These are phyloP conservation scores for Podospora didyma DNA, from an alignment of 495 filamentous ascomycete species.

Conservation along the genomic window DNA sequence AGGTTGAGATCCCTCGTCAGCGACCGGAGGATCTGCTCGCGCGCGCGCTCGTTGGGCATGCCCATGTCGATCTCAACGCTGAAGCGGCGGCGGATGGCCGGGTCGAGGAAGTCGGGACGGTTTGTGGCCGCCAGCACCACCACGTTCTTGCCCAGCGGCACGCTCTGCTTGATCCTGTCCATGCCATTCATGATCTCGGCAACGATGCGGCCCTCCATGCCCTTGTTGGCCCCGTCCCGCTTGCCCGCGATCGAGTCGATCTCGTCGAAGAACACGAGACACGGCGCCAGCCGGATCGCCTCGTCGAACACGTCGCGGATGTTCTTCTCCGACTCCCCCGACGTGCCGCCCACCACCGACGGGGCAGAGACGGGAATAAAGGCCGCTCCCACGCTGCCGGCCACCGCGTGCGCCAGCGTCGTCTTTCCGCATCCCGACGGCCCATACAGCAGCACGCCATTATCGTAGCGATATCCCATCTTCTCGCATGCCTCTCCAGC, in stretches of 20 bases:
- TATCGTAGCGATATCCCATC: slow-evolving; percentile 68
- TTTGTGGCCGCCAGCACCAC: slow-evolving; percentile 94
- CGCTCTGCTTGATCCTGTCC: slow-evolving; percentile 77
- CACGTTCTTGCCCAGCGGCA: slow-evolving; percentile 80
- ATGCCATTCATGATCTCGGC: slow-evolving; percentile 87
- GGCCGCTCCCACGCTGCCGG: slow-evolving; percentile 76
- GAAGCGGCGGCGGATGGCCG: slow-evolving; percentile 81
- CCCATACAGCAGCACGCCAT: slow-evolving; percentile 88
- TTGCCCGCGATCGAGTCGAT: slow-evolving; percentile 96
- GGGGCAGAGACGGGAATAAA: slow-evolving; percentile 89
- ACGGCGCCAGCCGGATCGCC: slow-evolving; percentile 82
- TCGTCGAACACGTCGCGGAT: slow-evolving; percentile 88
- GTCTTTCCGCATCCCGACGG: slow-evolving; percentile 96
- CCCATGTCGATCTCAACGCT: slow-evolving; percentile 92
- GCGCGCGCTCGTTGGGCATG: slow-evolving; percentile 81
- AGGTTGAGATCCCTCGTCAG: slow-evolving; percentile 68
- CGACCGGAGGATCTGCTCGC: slow-evolving; percentile 79
- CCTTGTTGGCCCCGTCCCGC: slow-evolving; percentile 86
- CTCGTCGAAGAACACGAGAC: slow-evolving; percentile 92
- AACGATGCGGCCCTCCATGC: slow-evolving; percentile 97
- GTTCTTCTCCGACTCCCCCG: slow-evolving; percentile 93
- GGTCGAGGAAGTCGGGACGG: slow-evolving; percentile 84
- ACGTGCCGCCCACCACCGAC: slow-evolving; percentile 89
- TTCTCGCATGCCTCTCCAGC: slow-evolving; percentile 50
- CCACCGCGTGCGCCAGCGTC: slow-evolving; percentile 86